Conservation (phyloP, 208 protist species). For the Porcisia hertigi region DNA sequence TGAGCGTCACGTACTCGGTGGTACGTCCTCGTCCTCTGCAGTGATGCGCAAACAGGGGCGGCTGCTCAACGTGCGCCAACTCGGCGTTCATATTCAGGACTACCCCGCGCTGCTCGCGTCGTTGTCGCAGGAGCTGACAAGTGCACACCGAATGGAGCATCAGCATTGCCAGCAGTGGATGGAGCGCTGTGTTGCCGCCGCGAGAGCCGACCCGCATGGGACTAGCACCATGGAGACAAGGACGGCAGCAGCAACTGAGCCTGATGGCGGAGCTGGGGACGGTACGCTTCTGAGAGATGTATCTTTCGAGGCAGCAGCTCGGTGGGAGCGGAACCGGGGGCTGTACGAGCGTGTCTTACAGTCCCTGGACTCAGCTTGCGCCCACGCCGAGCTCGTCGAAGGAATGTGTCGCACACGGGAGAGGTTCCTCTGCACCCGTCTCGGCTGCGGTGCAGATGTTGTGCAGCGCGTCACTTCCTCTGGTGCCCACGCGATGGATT, state of each 20-base stretch:
- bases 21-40: background rate
- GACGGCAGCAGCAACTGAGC: background rate
- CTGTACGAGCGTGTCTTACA: constrained; percentile 40
- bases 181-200: background rate
- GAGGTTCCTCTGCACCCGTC: background rate
- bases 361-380: constrained; percentile 20
- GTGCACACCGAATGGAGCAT: constrained; percentile 13
- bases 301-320: background rate
- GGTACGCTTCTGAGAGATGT: background rate
- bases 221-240: background rate
- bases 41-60: background rate
- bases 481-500: background rate
- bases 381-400: constrained; percentile 4
- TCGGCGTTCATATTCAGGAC: constrained; percentile 84
- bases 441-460: background rate
- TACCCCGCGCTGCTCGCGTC: constrained; percentile 48
- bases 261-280: background rate
- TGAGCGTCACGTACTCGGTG: constrained; percentile 23
- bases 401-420: constrained; percentile 13
- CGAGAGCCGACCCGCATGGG: background rate
- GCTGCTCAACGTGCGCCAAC: constrained; percentile 37
- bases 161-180: background rate
- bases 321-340: constrained; percentile 20
- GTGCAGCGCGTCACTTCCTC: background rate
- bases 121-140: constrained; percentile 44